Base-by-base conservation (phyloP, 2,329 filamentous ascomycete species). In the Sordariomycetes sp. region DNA sequence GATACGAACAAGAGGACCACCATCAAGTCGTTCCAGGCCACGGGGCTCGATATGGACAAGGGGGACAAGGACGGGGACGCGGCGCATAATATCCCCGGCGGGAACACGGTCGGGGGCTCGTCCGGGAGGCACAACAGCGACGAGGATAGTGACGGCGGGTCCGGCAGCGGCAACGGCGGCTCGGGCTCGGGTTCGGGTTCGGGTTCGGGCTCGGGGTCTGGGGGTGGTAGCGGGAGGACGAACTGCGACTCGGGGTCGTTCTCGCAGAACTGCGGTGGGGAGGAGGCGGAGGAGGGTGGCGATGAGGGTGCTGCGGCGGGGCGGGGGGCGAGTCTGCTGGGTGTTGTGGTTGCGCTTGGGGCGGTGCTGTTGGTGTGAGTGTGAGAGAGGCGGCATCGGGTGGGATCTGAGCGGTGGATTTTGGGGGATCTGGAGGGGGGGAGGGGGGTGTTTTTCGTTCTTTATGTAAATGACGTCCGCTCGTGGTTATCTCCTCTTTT, bases 21-120 rank as follows among this genome's bases (percentile, higher is more conserved):
- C 13, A 78, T 99, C 34, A 85, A 83, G 62, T 94, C 88, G 25
- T 81, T 97, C 61, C 74, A 84, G 56, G 91, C 84, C n/a, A 89
- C 87, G 1, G 94, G 94, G 56, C 78, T 85, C 50, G 79, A 97
- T 67, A 89, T 86, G 80, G 69, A 79, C 58, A 69, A 70, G 24
- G 75, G 72, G 59, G 60, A 58, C 15, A 57, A 60, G 2, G 57
- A 57, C 39, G 63, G 62, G 10, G 62, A 65, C 52, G 62, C 65
- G 55, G 53, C 50, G 52, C 32, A 24, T 20, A 60, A 60, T 24
- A 55, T 62, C 22, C 61, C 62, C 10, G 62, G 63, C 42, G 42
- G 57, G 53, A 52, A 54, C 57, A 6, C 57, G 54, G 2, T 52
- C 54, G 53, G 55, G 36, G 53, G 34, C n/a, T 20, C 56, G 25